Percentiles rank a stretch among this genome's conserved stretches.
These are phyloP conservation scores for Clitoria ternatea DNA, from an alignment of 306 rosid genomes.

Conservation along the genomic window DNA sequence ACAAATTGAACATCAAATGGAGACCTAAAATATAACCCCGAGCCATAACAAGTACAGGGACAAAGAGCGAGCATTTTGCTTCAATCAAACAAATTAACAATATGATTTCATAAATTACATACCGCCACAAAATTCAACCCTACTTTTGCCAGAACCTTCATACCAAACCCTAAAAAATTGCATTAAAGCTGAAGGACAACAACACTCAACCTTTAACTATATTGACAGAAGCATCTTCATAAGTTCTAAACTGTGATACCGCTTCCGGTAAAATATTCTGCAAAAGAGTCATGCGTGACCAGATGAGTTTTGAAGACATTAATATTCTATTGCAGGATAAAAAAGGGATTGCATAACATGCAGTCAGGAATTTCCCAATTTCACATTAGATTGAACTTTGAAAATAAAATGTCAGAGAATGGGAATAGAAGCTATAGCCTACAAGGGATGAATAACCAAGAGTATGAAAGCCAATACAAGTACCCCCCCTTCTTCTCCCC, in stretches of 20 bases:
- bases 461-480: background rate
- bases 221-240: constrained; percentile 62
- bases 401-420: background rate
- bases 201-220: constrained; percentile 51
- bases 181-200: constrained; percentile 5
- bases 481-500: no score
- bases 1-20: background rate
- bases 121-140: background rate
- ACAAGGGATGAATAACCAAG: background rate
- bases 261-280: constrained; percentile 57
- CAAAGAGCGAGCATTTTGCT: constrained; percentile 1
- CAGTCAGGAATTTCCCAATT: background rate
- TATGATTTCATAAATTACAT: background rate
- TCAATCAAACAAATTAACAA: background rate
- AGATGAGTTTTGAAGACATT: constrained; percentile 21
- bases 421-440: constrained; percentile 5
- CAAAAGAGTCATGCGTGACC: constrained; percentile 20
- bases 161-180: background rate
- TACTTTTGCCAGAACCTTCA: constrained; percentile 4
- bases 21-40: background rate
- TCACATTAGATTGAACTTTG: background rate
- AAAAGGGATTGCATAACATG: background rate
- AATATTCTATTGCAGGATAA: background rate
- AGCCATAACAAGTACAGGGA: background rate
- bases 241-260: constrained; percentile 39